Evolutionary conservation across 1,284 basidiomycete genomes (phyloP), one percentile per base, ranked within the genome.

Genomic region (Chiua sp.): DNA sequence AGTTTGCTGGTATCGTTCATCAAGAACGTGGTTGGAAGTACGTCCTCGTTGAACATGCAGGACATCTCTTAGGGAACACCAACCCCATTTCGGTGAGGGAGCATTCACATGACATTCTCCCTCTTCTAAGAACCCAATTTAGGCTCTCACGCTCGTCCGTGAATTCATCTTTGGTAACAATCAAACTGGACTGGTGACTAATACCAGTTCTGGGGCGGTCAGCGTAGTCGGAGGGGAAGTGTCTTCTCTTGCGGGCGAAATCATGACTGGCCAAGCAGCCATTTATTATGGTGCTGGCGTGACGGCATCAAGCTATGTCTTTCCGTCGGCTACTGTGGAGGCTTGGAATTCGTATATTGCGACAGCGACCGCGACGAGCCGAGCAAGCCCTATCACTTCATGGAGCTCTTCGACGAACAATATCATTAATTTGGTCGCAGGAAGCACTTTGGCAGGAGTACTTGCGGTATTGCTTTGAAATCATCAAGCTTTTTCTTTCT

Each of bases 1-100:
- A 82, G 48, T 81, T 85, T 62, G 87, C 83, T 3, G 89, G 89
- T 0, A 85, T 89, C 23, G 80, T 89, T 16, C 87, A 89, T 67
- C 88, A 90, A 69, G 89, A 91, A 71, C 81, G 88, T 46, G 82
- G 81, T 52, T 86, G 86, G 82, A 85, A 82, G 20, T 91, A 88
- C 64, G 82, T 80, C 7, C 78, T 91, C 18, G 80, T 88, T 68
- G 74, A 80, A 47, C 76, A 77, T 52, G 80, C 87, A 1, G 86
- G 87, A 8, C 87, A 90, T 69, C 73, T 88, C 13, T 78, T 90
- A 4, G 78, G 83, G 1, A 64, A 74, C n/a, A 73, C 69, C 53
- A 75, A 78, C n/a, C 88, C 88, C 1, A 72, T 67, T 57, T 77
- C 81, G 26, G 88, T 88, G 70, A 54, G 85, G 67, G 11, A 50